A percentile compares a stretch with the other conserved stretches of the same genome.
phyloP scores from a whole-genome alignment of 192 early-diverging fungal species.

The Nowakowskiella sp. region DNA sequence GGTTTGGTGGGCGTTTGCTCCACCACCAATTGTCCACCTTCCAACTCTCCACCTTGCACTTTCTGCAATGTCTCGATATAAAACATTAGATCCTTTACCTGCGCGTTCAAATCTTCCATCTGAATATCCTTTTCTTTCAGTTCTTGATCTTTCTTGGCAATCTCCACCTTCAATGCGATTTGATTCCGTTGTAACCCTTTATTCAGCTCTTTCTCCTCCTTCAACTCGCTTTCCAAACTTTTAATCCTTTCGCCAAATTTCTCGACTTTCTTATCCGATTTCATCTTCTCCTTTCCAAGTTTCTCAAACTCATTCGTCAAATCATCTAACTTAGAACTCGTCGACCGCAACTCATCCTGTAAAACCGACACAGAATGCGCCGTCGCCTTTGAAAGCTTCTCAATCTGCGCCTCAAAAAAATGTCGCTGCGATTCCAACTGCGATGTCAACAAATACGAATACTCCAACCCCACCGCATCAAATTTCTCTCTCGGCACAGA shows the following conservation, averaged over 20 bases:
- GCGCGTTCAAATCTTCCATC: conserved; percentile 68
- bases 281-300: conserved; percentile 35
- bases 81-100: conserved; percentile 86
- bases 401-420: conserved; percentile 70
- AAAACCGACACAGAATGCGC: not conserved
- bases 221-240: conserved; percentile 46
- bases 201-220: conserved; percentile 68
- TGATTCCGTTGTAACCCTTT: conserved; percentile 56
- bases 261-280: conserved; percentile 49
- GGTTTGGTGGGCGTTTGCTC: no score
- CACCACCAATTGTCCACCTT: no score
- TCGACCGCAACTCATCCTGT: conserved; percentile 8
- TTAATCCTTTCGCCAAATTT: conserved; percentile 47
- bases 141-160: conserved; percentile 46
- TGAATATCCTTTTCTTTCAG: conserved; percentile 49
- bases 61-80: conserved; percentile 71
- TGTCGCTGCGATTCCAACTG: conserved; percentile 83
- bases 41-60: conserved; percentile 23
- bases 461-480: conserved; percentile 70
- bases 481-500: conserved; percentile 55
- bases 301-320: conserved; percentile 16
- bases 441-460: conserved; percentile 68
- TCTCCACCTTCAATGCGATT: conserved; percentile 38
- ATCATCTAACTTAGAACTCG: not conserved
- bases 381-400: conserved; percentile 11